Base-by-base conservation (phyloP, 768 basidiomycete species). In the Cystofilobasidium ferigula region DNA sequence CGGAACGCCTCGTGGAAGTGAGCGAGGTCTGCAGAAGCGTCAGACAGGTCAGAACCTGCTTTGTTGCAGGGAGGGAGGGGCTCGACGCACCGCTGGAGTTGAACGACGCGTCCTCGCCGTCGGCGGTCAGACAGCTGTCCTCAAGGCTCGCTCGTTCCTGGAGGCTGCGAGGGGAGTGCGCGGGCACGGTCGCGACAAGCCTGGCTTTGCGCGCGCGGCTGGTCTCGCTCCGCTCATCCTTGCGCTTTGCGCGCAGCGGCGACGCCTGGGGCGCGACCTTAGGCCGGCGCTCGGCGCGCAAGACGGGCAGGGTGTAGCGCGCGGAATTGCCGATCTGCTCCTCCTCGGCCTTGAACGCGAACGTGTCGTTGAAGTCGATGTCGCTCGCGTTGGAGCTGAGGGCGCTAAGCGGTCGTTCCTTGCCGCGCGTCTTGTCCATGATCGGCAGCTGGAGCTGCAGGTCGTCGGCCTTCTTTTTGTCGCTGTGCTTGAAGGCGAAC, bases 71-170 rank as follows among this genome's bases (percentile, higher is more conserved):
- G 3, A 20, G 18, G 14, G 32, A 43, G 32, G 18, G 9, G 20
- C 42, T 16, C 24, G 26, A 36, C 61, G 16, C 5, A 62, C 61
- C 61, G 18, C 51, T 47, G 5, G 61, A 51, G 18, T 47, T 51
- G 61, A 62, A 62, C 36, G 32, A 62, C 13, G 51, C 47, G 51
- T 62, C 61, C 61, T 62, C 47, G 36, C 61, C 61, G 22, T 51
- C 47, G 32, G 34, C 61, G 18, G 34, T 35, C 48, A 62, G 36
- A 34, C 47, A 48, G 45, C 61, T 62, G 35, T 62, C 34, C 35
- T 62, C 61, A 28, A 62, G 51, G 35, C 61, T 62, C 9, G 48
- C 34, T 14, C 61, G 34, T 34, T 62, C 61, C 47, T 51, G 22
- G 18, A 62, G 28, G 10, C 61, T 48, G 10, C 22, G 22, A 22